phyloP scores from a whole-genome alignment of 257 asterid genomes.

The Petunia secreta region DNA sequence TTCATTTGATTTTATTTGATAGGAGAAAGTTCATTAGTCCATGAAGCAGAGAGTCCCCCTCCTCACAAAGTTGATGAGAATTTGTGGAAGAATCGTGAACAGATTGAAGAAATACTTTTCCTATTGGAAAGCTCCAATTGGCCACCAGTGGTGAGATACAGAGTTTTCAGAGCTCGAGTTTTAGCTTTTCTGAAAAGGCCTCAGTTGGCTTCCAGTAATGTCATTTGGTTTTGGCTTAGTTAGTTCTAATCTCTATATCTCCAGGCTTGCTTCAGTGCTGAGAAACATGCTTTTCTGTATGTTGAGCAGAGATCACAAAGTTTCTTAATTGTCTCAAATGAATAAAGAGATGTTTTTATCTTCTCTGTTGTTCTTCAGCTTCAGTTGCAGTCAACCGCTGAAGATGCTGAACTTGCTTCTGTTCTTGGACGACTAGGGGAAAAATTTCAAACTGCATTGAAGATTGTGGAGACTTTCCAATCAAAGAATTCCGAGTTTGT shows the following conservation, averaged over 20 bases:
- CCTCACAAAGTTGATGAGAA: slow-evolving; percentile 98
- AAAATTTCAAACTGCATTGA: slow-evolving; percentile 58
- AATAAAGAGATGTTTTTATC: not conserved
- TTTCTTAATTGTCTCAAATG: slow-evolving; percentile 3
- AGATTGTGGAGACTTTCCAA: slow-evolving; percentile 65
- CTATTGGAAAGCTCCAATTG: slow-evolving; percentile 65
- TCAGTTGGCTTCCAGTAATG: slow-evolving; percentile 21
- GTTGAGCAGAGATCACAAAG: not conserved
- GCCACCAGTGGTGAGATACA: slow-evolving; percentile 64
- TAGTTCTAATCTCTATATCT: not conserved
- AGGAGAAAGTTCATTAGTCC: slow-evolving; percentile 67
- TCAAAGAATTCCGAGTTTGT: slow-evolving; percentile 77
- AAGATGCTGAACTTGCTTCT: slow-evolving; percentile 58
- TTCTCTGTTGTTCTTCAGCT: slow-evolving; percentile 47
- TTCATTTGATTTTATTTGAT: slow-evolving; percentile 31
- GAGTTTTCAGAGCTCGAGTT: slow-evolving; percentile 26
- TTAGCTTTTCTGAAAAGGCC: not conserved
- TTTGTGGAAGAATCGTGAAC: slow-evolving; percentile 97
- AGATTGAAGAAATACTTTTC: slow-evolving; percentile 80
- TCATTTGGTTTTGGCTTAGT: slow-evolving; percentile 22
- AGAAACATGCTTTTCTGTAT: not conserved
- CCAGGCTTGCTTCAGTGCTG: not conserved
- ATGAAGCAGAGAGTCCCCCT: slow-evolving; percentile 75
- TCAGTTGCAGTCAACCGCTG: slow-evolving; percentile 52
- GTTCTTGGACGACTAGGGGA: slow-evolving; percentile 58